Base-by-base conservation (phyloP, 345 rosid genomes). In the Arabidopsis suecica region DNA sequence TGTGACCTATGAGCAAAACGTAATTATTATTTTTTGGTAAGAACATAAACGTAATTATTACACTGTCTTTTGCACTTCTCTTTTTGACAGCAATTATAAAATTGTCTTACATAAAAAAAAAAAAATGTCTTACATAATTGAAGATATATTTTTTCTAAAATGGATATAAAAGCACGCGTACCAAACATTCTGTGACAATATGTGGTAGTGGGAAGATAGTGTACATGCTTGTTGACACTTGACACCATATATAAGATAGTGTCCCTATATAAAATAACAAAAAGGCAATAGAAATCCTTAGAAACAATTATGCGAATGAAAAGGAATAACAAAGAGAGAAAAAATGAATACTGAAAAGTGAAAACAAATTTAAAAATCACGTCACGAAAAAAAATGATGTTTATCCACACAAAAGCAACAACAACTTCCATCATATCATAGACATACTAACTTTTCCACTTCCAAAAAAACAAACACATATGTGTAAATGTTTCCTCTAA, bases 191-290 rank as follows among this genome's bases (percentile, higher is more conserved):
- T 58, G 32, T 28, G 76, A 40, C 25, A 58, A 45, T 18, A 45
- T 5, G 38, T 58, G 66, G 18, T 58, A 74, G 78, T 74, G 78
- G 68, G 67, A 23, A 48, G 67, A 57, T 66, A 59, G 60, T 74
- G 78, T 48, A n/a, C 61, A 66, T 66, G 67, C 51, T 37, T 66
- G 53, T 8, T 57, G 25, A 23, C 25, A 23, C 25, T 23, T 23
- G 66, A 37, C 78, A 57, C 67, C 53, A 58, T 58, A 61, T 42
- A 58, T 58, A 28, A 60, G 38, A 59, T 47, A 59, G 56, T 61
- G 44, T 36, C 59, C 13, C 47, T 20, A 36, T 20, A 36, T 51
- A 71, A 60, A 65, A 63, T 32, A 30, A 20, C 62, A 41, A 73
- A 73, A 42, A 33, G 28, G 30, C 13, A 50, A 44, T 44, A n/a